Evolutionary conservation across 2,329 filamentous ascomycete genomes (phyloP), one percentile per base, ranked within the genome.

Genomic region (Penicillium sp.): DNA sequence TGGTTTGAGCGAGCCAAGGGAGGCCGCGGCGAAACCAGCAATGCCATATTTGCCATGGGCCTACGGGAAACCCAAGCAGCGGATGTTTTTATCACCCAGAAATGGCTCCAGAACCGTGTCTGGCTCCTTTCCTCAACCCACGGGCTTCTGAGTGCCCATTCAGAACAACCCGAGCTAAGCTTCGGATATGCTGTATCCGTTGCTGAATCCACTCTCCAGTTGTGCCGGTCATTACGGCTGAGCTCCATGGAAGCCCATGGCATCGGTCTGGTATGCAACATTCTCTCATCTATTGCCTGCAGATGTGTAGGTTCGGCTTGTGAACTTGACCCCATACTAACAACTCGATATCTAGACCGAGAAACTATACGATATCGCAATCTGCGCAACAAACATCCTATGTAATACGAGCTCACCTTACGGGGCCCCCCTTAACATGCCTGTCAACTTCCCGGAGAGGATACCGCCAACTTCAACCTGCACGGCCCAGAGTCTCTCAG

Each of bases 201-300:
- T 57, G 74, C 72, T 1, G 63, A 70, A 43, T 66, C 67, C 10
- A 67, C 75, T 2, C 56, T 77, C 5, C 61, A 69, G 36, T 62
- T 72, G 31, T 76, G 73, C 52, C 65, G 64, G 35, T 65, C 67
- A 16, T 51, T 73, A 26, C 60, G 67, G 17, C 61, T 71, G 47
- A 64, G 70, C 53, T 71, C 76, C 2, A 74, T 77, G 72, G 76
- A 78, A 54, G 72, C 74, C 0, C 75, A 77, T 55, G 75, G 75
- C 4, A 72, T 77, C 33, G 75, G 71, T 51, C 53, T 68, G 65
- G 71, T 74, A 61, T 63, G 68, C 66, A 36, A 11, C 11, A 19
- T 31, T 4, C n/a, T 28, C 12, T n/a, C 9, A 31, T 46, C 28
- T 33, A 22, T 25, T 10, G 2, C 17, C 17, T 33, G 12, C 7